Conservation (phyloP, 2,329 filamentous ascomycete species). For the Polychaeton citri region DNA sequence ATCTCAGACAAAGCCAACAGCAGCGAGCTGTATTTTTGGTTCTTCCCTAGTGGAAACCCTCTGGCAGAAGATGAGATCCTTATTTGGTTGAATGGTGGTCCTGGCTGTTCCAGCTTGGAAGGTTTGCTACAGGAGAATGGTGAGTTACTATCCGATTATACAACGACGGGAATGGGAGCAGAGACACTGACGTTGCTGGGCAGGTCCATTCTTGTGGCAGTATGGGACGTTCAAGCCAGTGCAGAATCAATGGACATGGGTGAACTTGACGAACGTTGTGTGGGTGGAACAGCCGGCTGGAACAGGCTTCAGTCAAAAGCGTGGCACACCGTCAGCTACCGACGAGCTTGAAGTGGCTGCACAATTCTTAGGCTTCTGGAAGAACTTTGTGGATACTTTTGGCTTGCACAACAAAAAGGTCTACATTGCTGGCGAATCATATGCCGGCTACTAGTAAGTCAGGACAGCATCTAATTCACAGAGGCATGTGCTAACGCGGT, state of each 20-base stretch:
- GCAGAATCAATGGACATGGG: conserved; percentile 32
- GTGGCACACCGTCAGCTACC: conserved; percentile 25
- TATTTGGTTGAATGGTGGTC: conserved; percentile 28
- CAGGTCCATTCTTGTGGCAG: conserved; percentile 23
- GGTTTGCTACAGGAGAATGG: conserved; percentile 10
- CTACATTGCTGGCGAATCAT: conserved; percentile 54
- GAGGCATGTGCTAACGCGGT: conserved; percentile 55
- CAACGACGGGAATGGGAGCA: conserved; percentile 44
- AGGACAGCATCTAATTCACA: not conserved
- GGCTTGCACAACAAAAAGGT: conserved; percentile 45
- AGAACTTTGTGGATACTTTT: conserved; percentile 44
- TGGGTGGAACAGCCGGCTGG: conserved; percentile 46
- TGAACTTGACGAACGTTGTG: conserved; percentile 61
- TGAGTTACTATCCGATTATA: conserved; percentile 38
- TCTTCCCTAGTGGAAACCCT: conserved; percentile 38
- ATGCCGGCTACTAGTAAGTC: conserved; percentile 41
- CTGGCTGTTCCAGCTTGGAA: conserved; percentile 9
- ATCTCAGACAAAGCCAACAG: conserved; percentile 36
- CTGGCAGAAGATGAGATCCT: conserved; percentile 36
- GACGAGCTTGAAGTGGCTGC: conserved; percentile 34
- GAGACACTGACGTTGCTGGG: conserved; percentile 8
- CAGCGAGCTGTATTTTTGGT: conserved; percentile 40
- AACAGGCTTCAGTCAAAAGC: conserved; percentile 29
- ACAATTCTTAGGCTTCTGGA: conserved; percentile 38
- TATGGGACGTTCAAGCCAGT: conserved; percentile 26